Evolutionary conservation across 345 rosid genomes (phyloP), one percentile per base, ranked within the genome.

Genomic region (Eucalyptus marginata): DNA sequence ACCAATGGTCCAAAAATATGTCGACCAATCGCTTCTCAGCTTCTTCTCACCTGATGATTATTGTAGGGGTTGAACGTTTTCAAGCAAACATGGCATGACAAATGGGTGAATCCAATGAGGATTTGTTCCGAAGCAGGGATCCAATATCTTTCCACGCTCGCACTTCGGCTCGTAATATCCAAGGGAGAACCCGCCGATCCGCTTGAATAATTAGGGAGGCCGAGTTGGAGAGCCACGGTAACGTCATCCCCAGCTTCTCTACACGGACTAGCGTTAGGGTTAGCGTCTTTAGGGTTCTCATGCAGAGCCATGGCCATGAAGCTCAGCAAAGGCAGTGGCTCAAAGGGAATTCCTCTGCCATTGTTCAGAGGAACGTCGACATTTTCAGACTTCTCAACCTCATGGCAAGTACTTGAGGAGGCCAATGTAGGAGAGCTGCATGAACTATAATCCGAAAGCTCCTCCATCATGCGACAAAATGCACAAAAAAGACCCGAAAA

Each of bases 51-150:
- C 96, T 97, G 98, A 90, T 96, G 99, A 91, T 96, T 97, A 90
- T 97, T 97, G 96, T 94, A 96, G 91, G 96, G 99, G 90, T 95
- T 97, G 95, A 97, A 97, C 87, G 97, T 95, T 92, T 97, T 96
- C 85, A 92, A 93, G 95, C 99, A 97, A 49, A 97, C 93, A 88
- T 96, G 97, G 92, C 99, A 96, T 46, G 97, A 93, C 90, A 95
- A 96, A 89, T 95, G 95, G 56, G 96, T 95, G 89, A 96, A 96
- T 81, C 99, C 99, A 6, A 92, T 93, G 89, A 95, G 91, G 49
- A 97, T 97, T 86, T 97, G 97, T 86, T 97, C 96, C 49, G 94
- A 91, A 44, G 96, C 94, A 46, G 99, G 99, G 88, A 96, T 96
- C 98, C 99, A 96, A 40, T 94, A 96, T 49, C 93, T 92, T 81